A percentile compares a stretch with the other conserved stretches of the same genome.
These are phyloP conservation scores for Erodium texanum DNA, from an alignment of 441 rosid species.

Conservation along the genomic window DNA sequence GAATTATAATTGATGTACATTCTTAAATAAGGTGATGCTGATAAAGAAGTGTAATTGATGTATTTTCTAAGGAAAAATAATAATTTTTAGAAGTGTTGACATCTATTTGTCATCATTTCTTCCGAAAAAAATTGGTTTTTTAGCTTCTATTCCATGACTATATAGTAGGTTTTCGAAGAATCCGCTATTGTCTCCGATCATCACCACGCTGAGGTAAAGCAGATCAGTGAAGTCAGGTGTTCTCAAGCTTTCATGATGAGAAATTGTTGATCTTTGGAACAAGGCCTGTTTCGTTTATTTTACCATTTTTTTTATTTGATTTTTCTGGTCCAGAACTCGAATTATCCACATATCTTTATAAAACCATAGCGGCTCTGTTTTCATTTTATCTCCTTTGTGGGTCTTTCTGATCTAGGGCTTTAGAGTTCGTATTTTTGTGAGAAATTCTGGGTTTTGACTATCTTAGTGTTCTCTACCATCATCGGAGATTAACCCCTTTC, in stretches of 20 bases:
- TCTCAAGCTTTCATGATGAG: not conserved
- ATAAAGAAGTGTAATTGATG: no score
- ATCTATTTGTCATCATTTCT: not conserved
- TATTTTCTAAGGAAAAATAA: no score
- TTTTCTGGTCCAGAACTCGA: slow-evolving; percentile 47
- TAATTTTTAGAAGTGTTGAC: no score
- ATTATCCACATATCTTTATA: slow-evolving; percentile 34
- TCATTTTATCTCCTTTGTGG: slow-evolving; percentile 15
- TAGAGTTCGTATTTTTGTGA: not conserved
- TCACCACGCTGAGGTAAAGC: not conserved
- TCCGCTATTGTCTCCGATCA: not conserved
- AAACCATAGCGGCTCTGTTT: slow-evolving; percentile 10
- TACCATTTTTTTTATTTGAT: not conserved
- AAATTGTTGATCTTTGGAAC: not conserved
- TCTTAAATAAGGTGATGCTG: no score
- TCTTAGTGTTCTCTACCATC: slow-evolving; percentile 20
- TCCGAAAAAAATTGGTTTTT: not conserved
- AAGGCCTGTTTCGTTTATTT: not conserved
- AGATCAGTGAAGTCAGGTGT: not conserved
- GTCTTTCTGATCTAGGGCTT: slow-evolving; percentile 19
- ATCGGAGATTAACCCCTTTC: not conserved
- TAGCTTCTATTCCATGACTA: not conserved
- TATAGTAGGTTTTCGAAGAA: not conserved
- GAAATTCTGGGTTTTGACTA: slow-evolving; percentile 14
- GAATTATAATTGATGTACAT: no score